Conservation (phyloP, 192 early-diverging fungal genomes). For the Powellomyces hirtus region DNA sequence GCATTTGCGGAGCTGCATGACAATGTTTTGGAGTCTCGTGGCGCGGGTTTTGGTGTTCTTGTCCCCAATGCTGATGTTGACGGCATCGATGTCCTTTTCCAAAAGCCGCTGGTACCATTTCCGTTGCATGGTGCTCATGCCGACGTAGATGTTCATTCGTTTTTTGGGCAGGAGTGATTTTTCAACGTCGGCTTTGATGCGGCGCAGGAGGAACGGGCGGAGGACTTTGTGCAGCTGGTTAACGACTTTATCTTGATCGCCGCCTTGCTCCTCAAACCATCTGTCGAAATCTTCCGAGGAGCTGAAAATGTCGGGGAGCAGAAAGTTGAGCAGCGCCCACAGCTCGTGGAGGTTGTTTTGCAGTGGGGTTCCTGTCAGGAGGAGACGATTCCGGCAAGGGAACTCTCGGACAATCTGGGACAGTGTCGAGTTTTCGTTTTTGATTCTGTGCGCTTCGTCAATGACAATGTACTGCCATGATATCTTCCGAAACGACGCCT, state of each 20-base stretch:
- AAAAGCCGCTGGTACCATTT: conserved; percentile 94
- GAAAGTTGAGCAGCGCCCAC: conserved; percentile 97
- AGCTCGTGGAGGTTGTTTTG: conserved; percentile 95
- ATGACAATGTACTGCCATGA: conserved; percentile 77
- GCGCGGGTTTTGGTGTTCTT: conserved; percentile 69
- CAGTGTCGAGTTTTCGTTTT: conserved; percentile 92
- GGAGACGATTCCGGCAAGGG: conserved; percentile 79
- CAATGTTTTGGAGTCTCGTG: conserved; percentile 91
- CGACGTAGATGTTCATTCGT: conserved; percentile 85
- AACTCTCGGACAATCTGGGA: conserved; percentile 93
- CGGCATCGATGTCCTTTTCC: conserved; percentile 95
- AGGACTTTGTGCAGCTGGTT: conserved; percentile 73
- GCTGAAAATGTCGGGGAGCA: conserved; percentile 95
- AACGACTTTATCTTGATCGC: conserved; percentile 71
- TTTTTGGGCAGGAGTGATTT: conserved; percentile 95
- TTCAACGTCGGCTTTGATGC: conserved; percentile 84
- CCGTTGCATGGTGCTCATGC: conserved; percentile 91
- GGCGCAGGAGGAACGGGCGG: conserved; percentile 56
- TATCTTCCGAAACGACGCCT: conserved; percentile 75
- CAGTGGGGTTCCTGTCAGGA: conserved; percentile 94
- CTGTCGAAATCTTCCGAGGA: conserved; percentile 90
- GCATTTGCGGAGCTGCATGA: conserved; percentile 83
- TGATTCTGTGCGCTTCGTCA: conserved; percentile 80
- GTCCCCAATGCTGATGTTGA: conserved; percentile 74
- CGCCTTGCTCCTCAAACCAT: conserved; percentile 83